A percentile compares a stretch with the other conserved stretches of the same genome.
These are phyloP conservation scores for Trypanosoma scelopori DNA, from an alignment of 208 protist species.

Conservation along the genomic window DNA sequence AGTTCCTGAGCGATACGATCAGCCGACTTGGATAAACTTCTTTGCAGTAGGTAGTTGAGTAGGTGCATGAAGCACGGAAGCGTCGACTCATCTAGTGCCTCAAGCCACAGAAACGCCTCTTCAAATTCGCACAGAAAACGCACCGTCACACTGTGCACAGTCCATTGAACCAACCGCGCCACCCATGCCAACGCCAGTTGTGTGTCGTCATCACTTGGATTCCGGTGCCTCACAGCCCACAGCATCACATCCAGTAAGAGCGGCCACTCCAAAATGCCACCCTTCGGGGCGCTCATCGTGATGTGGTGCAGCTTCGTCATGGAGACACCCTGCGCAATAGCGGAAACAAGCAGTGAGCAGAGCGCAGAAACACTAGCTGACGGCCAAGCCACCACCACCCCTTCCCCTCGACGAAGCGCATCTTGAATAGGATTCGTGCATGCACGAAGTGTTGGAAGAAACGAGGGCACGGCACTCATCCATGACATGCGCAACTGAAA, in stretches of 20 bases:
- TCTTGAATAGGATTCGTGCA: constrained; percentile 38
- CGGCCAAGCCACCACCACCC: constrained; percentile 26
- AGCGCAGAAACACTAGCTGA: constrained; percentile 50
- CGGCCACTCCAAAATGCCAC: constrained; percentile 78
- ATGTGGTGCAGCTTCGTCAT: constrained; percentile 89
- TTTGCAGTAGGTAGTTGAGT: constrained; percentile 78
- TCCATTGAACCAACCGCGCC: constrained; percentile 75
- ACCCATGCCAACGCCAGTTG: constrained; percentile 70
- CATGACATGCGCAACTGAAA: constrained; percentile 78
- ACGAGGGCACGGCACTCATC: constrained; percentile 67
- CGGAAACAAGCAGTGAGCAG: constrained; percentile 69
- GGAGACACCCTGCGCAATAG: constrained; percentile 55
- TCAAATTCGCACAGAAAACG: constrained; percentile 65
- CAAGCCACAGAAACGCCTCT: constrained; percentile 74
- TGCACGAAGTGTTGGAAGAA: constrained; percentile 51
- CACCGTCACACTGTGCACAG: constrained; percentile 82
- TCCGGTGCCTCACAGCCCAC: constrained; percentile 61
- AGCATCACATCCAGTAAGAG: constrained; percentile 76
- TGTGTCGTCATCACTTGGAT: constrained; percentile 21
- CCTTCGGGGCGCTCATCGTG: constrained; percentile 60
- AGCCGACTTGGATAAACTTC: constrained; percentile 83
- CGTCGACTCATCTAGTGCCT: constrained; percentile 45
- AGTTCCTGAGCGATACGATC: constrained; percentile 79
- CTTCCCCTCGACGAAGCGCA: constrained; percentile 38
- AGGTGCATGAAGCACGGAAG: constrained; percentile 83